Evolutionary conservation across 345 rosid genomes (phyloP).

Genomic region (Camelina laxa): DNA sequence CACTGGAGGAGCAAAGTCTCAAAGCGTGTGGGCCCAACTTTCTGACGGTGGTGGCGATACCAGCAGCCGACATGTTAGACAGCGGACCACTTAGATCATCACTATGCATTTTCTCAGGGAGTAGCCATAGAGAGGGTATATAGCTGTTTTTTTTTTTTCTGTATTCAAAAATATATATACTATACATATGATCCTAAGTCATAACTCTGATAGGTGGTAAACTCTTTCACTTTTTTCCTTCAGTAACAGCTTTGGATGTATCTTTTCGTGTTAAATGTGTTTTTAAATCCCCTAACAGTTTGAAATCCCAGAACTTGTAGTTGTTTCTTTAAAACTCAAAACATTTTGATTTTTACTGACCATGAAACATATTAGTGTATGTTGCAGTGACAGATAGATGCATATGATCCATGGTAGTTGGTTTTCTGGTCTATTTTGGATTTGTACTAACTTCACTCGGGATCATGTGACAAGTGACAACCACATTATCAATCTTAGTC

Average conservation of each 20-base stretch:
- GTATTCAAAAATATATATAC: background rate
- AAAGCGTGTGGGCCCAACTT: slow-evolving; percentile 86
- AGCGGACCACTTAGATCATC: slow-evolving; percentile 52
- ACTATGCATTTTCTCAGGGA: slow-evolving; percentile 32
- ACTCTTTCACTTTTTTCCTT: slow-evolving; percentile 18
- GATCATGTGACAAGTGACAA: too few relatives aligned
- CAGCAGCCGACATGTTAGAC: slow-evolving; percentile 72
- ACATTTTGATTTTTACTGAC: too few relatives aligned
- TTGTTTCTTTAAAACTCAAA: too few relatives aligned
- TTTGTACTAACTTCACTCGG: too few relatives aligned
- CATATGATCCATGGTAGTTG: too few relatives aligned
- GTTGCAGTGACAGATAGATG: too few relatives aligned
- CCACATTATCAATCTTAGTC: too few relatives aligned
- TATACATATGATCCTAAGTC: background rate
- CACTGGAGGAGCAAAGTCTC: slow-evolving; percentile 68
- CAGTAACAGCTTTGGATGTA: slow-evolving; percentile 20
- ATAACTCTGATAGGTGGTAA: slow-evolving; percentile 18
- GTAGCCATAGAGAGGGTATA: slow-evolving; percentile 32
- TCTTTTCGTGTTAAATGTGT: background rate
- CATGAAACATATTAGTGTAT: too few relatives aligned
- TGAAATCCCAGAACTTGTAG: too few relatives aligned
- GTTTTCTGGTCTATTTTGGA: too few relatives aligned
- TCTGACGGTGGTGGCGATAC: slow-evolving; percentile 75
- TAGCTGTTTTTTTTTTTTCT: slow-evolving; percentile 13
- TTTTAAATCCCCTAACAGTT: background rate